phyloP scores from a whole-genome alignment of 345 rosid species.

The Melastoma malabathricum region DNA sequence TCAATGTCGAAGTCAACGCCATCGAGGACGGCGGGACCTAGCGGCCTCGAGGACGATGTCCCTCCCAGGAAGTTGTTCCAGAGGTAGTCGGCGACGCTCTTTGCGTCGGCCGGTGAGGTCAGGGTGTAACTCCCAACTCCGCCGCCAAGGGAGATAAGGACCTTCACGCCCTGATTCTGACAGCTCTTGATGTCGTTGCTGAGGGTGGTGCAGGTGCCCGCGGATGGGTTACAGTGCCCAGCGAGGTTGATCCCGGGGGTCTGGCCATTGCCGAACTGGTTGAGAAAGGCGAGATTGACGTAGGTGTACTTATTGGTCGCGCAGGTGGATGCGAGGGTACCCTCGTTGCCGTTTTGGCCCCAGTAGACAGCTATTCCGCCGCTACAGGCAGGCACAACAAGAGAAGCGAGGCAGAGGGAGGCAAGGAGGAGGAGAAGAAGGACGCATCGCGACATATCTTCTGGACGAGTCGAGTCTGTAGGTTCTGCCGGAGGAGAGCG shows the following conservation, averaged over 20 bases:
- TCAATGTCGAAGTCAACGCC: constrained; percentile 50
- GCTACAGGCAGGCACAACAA: constrained; percentile 7
- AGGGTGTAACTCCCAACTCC: constrained; percentile 29
- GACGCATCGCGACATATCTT: constrained; percentile 1
- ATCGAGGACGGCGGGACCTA: constrained; percentile 37
- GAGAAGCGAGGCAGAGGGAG: constrained; percentile 6
- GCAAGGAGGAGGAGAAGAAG: constrained; percentile 11
- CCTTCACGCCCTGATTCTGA: constrained; percentile 36
- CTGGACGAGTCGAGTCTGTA: too few relatives aligned
- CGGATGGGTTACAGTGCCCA: constrained; percentile 43
- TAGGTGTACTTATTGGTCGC: constrained; percentile 27
- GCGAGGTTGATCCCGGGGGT: constrained; percentile 40
- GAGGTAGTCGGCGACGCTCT: constrained; percentile 12
- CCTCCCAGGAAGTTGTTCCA: constrained; percentile 12
- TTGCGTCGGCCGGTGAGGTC: constrained; percentile 27
- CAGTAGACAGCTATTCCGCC: constrained; percentile 25
- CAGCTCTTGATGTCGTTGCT: constrained; percentile 26
- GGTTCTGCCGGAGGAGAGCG: too few relatives aligned
- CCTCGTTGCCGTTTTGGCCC: constrained; percentile 58
- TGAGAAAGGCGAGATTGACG: constrained; percentile 46
- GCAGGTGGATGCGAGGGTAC: constrained; percentile 36
- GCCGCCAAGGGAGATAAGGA: constrained; percentile 46
- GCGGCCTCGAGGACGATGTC: constrained; percentile 16
- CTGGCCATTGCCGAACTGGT: constrained; percentile 37
- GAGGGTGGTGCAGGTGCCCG: constrained; percentile 19